Conservation (phyloP, 2,329 filamentous ascomycete genomes). For the Catunica adiposa region DNA sequence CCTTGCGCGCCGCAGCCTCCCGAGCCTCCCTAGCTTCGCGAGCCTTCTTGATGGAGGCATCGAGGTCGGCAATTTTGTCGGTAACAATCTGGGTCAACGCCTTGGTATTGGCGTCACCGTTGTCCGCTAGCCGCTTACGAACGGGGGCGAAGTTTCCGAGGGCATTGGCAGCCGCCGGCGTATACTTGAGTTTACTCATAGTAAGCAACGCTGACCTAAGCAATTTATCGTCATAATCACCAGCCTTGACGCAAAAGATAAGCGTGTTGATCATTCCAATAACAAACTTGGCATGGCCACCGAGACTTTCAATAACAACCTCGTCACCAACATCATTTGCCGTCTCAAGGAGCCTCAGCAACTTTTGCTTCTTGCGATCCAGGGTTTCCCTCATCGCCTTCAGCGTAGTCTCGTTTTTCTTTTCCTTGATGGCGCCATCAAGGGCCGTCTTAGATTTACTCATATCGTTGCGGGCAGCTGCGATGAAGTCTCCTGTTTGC, state of each 20-base stretch:
- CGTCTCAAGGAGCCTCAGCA: constrained; percentile 36
- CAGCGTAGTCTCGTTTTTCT: constrained; percentile 23
- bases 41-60: constrained; percentile 28
- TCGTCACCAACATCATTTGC: constrained; percentile 38
- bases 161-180: constrained; percentile 33
- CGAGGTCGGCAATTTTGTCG: constrained; percentile 11
- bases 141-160: constrained; percentile 43
- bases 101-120: constrained; percentile 48
- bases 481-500: constrained; percentile 33
- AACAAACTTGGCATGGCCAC: constrained; percentile 39
- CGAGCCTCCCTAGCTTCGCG: constrained; percentile 12
- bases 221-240: constrained; percentile 36
- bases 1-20: constrained; percentile 16
- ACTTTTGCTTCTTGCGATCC: constrained; percentile 29
- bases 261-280: constrained; percentile 37
- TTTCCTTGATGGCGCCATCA: constrained; percentile 29
- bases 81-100: constrained; percentile 42
- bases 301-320: constrained; percentile 40
- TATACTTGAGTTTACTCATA: constrained; percentile 45
- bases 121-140: constrained; percentile 44
- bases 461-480: constrained; percentile 31
- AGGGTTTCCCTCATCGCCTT: constrained; percentile 18
- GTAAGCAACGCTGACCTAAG: constrained; percentile 42
- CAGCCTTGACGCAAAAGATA: constrained; percentile 35
- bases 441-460: constrained; percentile 30